Base-by-base conservation (phyloP, 768 basidiomycete species). In the Cystofilobasidium bisporidii region DNA sequence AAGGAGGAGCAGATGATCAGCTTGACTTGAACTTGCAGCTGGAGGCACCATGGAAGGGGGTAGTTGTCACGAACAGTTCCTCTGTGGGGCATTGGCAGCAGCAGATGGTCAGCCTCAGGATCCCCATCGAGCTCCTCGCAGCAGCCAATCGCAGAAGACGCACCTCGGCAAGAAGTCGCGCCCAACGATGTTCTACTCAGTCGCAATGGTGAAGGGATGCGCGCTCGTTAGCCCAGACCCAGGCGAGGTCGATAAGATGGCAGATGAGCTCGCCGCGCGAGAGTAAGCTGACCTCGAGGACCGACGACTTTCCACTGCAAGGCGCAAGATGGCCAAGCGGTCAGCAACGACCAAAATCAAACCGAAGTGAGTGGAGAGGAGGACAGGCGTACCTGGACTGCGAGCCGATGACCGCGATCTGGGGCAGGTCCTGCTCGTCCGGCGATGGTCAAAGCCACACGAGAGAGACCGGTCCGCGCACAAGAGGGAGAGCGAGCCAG, bases 151-250 rank as follows among this genome's bases (percentile, higher is more conserved):
- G n/a, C n/a, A n/a, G n/a, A 41, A 15, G 18, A 53, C 67, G 48
- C 67, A 68, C 67, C 67, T 56, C 8, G 96, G 96, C 76, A 99
- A 77, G 82, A 99, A 99, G 78, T 99, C 96, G 72, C 94, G 85
- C 68, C 96, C 96, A 64, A 97, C 93, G 72, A 97, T 92, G 80
- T 98, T 96, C 91, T 94, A 47, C n/a, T 47, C 55, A 28, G 22
- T 18, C 40, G 9, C 0, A 26, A 32, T 3, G 0, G 2, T 6
- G n/a, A n/a, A n/a, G n/a, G n/a, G n/a, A n/a, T n/a, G n/a, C n/a
- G n/a, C n/a, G n/a, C n/a, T n/a, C n/a, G n/a, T n/a, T n/a, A n/a
- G n/a, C n/a, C n/a, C n/a, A n/a, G n/a, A n/a, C n/a, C n/a, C n/a
- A n/a, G n/a, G n/a, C n/a, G n/a, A n/a, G n/a, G n/a, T n/a, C n/a